Base-by-base conservation (phyloP, 2,329 filamentous ascomycete species). In the Neophaeococcomyces mojaviensis region DNA sequence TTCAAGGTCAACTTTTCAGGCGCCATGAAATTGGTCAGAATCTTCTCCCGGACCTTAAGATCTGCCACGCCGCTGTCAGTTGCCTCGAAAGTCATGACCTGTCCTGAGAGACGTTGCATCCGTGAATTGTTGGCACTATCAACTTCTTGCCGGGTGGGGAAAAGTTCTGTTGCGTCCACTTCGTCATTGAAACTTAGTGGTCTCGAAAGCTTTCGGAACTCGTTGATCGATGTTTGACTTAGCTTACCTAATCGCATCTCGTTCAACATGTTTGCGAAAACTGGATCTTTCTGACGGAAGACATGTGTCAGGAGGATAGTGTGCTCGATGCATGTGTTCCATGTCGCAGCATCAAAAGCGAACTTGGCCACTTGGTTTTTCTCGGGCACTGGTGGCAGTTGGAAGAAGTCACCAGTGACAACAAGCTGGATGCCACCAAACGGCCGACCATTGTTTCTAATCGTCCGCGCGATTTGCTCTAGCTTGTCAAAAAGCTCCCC, bases 341-440 rank as follows among this genome's bases (percentile, higher is more conserved):
- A 98, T 0, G 89, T 94, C 2, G 79, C 78, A 6, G 89, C 89
- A 58, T 95, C 87, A 61, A 98, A 98, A 0, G 89, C 84, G 64
- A 98, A 98, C 60, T 88, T 95, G 38, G 83, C 79, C 20, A 82
- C 75, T 43, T 81, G 79, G 34, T 78, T 79, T 33, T 71, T 71
- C 30, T 96, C 89, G 1, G 90, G 89, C 1, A 98, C 92, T 1
- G 92, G 92, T 1, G 92, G 92, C 3, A 98, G 69, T 63, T 98
- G 92, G 66, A 98, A 98, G 67, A 98, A 98, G 60, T 98, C 92
- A 2, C 92, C 92, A 0, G 92, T 98, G 49, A 98, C 86, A 47
- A 98, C 79, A 24, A 98, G 75, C 57, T 98, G 92, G 37, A 98
- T 97, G 4, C 92, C 92, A 45, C 92, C 94, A 72, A 95, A 98